Percentiles rank a stretch among this genome's conserved stretches.
Conservation (phyloP, 768 basidiomycete genomes). For the Phlebiopsis flavidoalba region DNA sequence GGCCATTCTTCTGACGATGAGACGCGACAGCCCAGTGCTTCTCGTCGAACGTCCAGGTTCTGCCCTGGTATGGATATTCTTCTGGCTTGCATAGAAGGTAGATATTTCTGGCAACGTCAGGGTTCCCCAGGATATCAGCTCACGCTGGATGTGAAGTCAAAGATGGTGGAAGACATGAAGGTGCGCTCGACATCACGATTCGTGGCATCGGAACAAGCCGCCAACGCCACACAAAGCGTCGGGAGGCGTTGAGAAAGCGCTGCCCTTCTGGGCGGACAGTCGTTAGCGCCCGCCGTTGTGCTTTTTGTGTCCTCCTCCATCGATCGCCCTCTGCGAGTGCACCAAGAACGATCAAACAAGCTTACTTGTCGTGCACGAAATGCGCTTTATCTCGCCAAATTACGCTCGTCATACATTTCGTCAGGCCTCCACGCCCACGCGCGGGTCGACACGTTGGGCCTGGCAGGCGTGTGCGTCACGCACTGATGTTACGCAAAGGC, state of each 20-base stretch:
- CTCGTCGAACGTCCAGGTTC: no score
- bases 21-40: no score
- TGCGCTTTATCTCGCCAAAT: neutral
- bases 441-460: no score
- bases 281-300: neutral
- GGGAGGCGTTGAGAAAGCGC: neutral
- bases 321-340: neutral
- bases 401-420: neutral
- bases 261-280: neutral
- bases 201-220: neutral
- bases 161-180: no score
- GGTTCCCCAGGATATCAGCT: no score
- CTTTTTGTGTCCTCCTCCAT: neutral
- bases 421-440: neutral
- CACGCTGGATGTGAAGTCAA: no score
- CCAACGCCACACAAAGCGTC: constrained; percentile 4
- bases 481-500: neutral
- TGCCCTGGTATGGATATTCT: no score
- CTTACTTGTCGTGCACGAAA: neutral
- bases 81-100: no score
- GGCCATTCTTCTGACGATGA: no score
- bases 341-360: neutral
- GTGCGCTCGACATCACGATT: no score
- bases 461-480: neutral
- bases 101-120: no score